phyloP scores from a whole-genome alignment of 371 early-diverging fungal genomes.

The Mucor ambiguus region DNA sequence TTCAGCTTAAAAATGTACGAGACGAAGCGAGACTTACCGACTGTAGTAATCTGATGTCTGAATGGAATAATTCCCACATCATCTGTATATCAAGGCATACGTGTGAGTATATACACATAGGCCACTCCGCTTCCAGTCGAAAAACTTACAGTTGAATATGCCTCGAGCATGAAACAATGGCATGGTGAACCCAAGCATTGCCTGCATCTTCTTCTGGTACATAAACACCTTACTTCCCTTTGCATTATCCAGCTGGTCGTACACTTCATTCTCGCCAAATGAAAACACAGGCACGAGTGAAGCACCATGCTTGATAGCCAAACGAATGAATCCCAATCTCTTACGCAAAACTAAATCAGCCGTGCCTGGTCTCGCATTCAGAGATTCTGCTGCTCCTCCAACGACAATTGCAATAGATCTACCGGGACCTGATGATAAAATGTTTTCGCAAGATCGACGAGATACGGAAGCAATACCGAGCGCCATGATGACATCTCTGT shows the following conservation, averaged over 20 bases:
- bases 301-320: conserved; percentile 74
- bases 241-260: conserved; percentile 61
- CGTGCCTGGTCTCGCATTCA: conserved; percentile 67
- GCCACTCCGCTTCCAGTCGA: too few relatives aligned
- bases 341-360: conserved; percentile 69
- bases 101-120: background rate
- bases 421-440: conserved; percentile 77
- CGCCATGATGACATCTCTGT: conserved; percentile 71
- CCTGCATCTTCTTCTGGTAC: conserved; percentile 66
- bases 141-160: conserved; percentile 66
- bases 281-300: conserved; percentile 74
- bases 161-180: conserved; percentile 78
- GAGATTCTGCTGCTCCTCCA: conserved; percentile 81
- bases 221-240: conserved; percentile 52
- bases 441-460: conserved; percentile 68
- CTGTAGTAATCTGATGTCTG: conserved; percentile 53
- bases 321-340: conserved; percentile 80
- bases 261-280: conserved; percentile 88
- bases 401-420: conserved; percentile 77
- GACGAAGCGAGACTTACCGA: conserved; percentile 40
- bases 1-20: background rate
- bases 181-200: conserved; percentile 66
- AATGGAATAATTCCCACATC: conserved; percentile 63
- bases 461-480: conserved; percentile 83
- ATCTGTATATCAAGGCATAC: conserved; percentile 31